A percentile compares a stretch with the other conserved stretches of the same genome.
phyloP scores from a whole-genome alignment of 1,284 basidiomycete species.

The Sanghuangporus weigelae region DNA sequence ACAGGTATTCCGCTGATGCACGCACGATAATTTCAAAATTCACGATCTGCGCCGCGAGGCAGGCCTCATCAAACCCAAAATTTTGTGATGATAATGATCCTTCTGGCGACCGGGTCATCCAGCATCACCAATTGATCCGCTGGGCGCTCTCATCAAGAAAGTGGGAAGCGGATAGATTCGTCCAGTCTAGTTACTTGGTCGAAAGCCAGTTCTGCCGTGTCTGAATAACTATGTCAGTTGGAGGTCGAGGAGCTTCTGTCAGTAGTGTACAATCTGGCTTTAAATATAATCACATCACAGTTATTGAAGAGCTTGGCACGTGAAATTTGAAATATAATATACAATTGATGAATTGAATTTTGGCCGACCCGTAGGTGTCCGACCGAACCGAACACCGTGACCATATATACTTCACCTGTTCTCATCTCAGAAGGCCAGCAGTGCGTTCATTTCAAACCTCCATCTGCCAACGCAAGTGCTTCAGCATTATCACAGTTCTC shows the following conservation, averaged over 20 bases:
- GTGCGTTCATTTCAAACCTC: background rate
- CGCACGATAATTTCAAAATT: too few relatives aligned
- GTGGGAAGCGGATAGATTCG: background rate
- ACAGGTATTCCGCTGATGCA: too few relatives aligned
- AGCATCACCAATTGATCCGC: background rate
- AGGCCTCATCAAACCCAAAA: background rate
- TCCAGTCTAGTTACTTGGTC: too few relatives aligned
- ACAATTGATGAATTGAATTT: background rate
- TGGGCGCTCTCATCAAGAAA: background rate
- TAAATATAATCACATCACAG: background rate
- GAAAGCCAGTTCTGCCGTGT: too few relatives aligned
- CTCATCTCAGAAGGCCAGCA: background rate
- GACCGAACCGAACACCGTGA: background rate
- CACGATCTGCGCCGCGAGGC: background rate
- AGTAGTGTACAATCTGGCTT: too few relatives aligned
- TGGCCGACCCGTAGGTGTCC: background rate
- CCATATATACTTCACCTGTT: background rate
- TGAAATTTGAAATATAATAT: background rate
- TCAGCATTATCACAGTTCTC: background rate
- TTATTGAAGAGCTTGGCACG: background rate
- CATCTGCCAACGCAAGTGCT: background rate
- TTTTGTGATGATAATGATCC: background rate
- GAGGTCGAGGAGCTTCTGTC: too few relatives aligned
- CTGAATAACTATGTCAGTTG: too few relatives aligned
- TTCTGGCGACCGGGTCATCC: background rate